Evolutionary conservation across 176 grass and related monocot genomes (phyloP).

Genomic region (Oryza rufipogon): DNA sequence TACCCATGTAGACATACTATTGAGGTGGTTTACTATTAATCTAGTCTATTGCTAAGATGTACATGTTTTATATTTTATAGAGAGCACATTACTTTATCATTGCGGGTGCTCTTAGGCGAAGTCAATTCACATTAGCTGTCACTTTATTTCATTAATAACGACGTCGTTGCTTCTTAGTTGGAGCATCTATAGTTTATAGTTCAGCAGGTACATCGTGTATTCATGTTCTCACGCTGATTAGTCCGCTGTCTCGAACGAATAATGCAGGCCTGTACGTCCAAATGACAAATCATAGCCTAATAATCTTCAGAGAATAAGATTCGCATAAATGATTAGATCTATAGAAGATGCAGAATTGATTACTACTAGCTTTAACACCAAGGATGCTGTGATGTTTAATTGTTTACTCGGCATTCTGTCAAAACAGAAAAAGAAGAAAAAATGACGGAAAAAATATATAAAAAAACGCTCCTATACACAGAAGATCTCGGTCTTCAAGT

Average conservation of each 20-base stretch:
- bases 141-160: constrained; percentile 1
- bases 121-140: constrained; percentile 21
- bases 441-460: constrained; percentile 24
- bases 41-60: too few species aligned
- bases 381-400: too few species aligned
- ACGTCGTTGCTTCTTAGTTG: constrained; percentile 28
- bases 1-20: too few species aligned
- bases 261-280: neutral
- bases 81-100: too few species aligned
- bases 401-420: constrained; percentile 25
- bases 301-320: neutral
- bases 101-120: neutral
- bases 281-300: neutral
- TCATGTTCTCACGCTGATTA: constrained; percentile 10
- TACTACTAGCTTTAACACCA: neutral
- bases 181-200: constrained; percentile 25
- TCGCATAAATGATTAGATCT: neutral
- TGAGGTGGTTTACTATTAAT: too few species aligned
- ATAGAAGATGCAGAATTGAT: neutral
- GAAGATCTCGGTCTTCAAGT: constrained; percentile 44
- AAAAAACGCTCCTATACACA: constrained; percentile 52
- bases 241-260: neutral
- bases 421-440: constrained; percentile 36
- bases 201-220: neutral
- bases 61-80: too few species aligned